phyloP scores from a whole-genome alignment of 306 rosid species.

The Gillenia trifoliata region DNA sequence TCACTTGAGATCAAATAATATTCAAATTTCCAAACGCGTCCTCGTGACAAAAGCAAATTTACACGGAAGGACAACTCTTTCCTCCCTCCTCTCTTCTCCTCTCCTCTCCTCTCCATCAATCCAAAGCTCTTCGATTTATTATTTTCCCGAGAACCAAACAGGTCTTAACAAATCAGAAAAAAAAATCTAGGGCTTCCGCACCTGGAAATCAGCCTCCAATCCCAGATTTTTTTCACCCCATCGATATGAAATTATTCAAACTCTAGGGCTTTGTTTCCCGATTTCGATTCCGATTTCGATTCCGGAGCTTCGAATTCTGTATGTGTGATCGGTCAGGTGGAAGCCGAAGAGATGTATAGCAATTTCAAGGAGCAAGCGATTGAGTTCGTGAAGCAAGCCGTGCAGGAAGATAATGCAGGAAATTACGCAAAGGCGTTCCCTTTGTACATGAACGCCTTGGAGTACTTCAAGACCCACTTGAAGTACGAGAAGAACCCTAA shows the following conservation, averaged over 20 bases:
- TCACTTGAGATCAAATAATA: neutral
- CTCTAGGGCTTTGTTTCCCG: slow-evolving; percentile 25
- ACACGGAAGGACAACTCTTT: neutral
- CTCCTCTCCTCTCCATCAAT: neutral
- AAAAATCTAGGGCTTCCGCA: neutral
- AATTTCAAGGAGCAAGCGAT: slow-evolving; percentile 98
- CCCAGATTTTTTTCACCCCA: neutral
- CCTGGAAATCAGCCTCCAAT: neutral
- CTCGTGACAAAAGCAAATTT: neutral
- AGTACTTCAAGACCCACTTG: slow-evolving; percentile 87
- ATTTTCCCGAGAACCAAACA: slow-evolving; percentile 7
- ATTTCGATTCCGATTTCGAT: neutral
- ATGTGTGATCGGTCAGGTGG: slow-evolving; percentile 25
- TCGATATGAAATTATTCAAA: slow-evolving; percentile 7
- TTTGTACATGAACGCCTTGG: slow-evolving; percentile 90
- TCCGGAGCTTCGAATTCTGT: slow-evolving; percentile 8
- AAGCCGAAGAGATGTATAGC: slow-evolving; percentile 65
- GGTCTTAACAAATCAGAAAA: neutral
- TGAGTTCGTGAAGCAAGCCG: slow-evolving; percentile 97
- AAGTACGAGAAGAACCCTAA: slow-evolving; percentile 98
- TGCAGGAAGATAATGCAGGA: slow-evolving; percentile 85
- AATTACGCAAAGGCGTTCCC: slow-evolving; percentile 97
- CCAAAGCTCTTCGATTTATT: neutral
- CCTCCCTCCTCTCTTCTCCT: neutral
- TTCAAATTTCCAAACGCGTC: slow-evolving; percentile 20